Conservation (phyloP, 495 filamentous ascomycete species). For the Podospora appendiculata region DNA sequence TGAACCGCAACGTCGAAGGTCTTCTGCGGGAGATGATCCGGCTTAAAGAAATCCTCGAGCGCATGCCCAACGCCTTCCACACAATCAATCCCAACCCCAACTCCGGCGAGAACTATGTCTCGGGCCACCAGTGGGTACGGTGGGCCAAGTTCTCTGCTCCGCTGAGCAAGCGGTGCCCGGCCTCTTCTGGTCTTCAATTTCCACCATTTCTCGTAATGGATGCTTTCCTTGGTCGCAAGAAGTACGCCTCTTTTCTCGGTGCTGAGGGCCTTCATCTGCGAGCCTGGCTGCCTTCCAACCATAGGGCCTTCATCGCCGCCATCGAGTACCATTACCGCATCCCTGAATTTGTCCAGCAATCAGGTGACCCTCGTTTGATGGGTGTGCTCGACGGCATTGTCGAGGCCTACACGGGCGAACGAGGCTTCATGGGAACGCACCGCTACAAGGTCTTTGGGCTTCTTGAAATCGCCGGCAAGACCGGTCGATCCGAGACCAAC, state of each 20-base stretch:
- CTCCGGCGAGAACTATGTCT: slow-evolving; percentile 38
- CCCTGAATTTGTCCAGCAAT: slow-evolving; percentile 40
- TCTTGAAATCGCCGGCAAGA: slow-evolving; percentile 44
- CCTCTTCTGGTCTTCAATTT: slow-evolving; percentile 41
- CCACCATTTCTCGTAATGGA: slow-evolving; percentile 46
- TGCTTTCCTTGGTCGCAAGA: slow-evolving; percentile 41
- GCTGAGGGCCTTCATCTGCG: slow-evolving; percentile 40
- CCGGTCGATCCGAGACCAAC: slow-evolving; percentile 42
- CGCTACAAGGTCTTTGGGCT: slow-evolving; percentile 48
- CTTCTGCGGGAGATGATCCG: slow-evolving; percentile 39
- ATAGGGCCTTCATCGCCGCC: slow-evolving; percentile 43
- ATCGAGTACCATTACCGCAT: slow-evolving; percentile 43
- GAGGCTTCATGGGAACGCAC: slow-evolving; percentile 47
- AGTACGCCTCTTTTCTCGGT: slow-evolving; percentile 43
- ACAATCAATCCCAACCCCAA: slow-evolving; percentile 45
- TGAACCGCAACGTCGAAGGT: slow-evolving; percentile 40
- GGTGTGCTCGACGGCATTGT: slow-evolving; percentile 42
- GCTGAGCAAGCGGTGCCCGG: slow-evolving; percentile 42
- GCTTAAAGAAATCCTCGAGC: slow-evolving; percentile 43
- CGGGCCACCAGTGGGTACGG: slow-evolving; percentile 32
- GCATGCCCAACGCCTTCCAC: slow-evolving; percentile 44
- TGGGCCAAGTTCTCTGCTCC: slow-evolving; percentile 44
- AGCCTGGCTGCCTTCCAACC: slow-evolving; percentile 42
- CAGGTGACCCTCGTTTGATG: slow-evolving; percentile 34
- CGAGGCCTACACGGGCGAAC: slow-evolving; percentile 40